Evolutionary conservation across 1,284 basidiomycete species (phyloP), one percentile per base, ranked within the genome.

Genomic region (Rhodotorula sp.): DNA sequence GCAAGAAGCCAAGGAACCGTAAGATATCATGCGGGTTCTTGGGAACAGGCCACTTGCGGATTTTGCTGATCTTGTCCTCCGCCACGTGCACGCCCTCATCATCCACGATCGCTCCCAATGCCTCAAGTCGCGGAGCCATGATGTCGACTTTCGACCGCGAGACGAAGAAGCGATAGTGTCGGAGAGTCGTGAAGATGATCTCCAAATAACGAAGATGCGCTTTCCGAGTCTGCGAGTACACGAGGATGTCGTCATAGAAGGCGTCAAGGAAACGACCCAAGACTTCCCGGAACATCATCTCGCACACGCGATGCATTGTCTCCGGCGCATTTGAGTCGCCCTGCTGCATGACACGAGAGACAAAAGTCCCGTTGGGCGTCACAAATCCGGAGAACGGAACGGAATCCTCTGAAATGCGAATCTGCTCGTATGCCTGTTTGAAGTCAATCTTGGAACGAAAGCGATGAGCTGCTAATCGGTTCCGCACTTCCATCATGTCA

Each of bases 1-100:
- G 78, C 0, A 84, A 78, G 0, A 83, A 72, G 1, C 82, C 83
- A 0, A 84, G 63, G 57, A 84, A 84, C 20, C 77, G 66, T 58
- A 82, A 81, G 0, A 85, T 75, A n/a, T 83, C 80, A n/a, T 82
- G 77, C 49, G 79, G 80, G 17, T 74, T 77, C 0, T 76, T 62
- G 0, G 82, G 83, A 0, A 65, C 68, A n/a, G 68, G 60, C 78
- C 78, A 80, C n/a, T 0, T 73, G 51, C 0, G 64, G 42, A 12
- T 80, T 69, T 0, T 61, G 30, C 0, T 49, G 55, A 77, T 80
- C 75, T 81, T 80, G 58, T 79, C 76, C 0, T 60, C 20, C 37
- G 79, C 76, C 0, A 78, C 77, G 62, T 80, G 77, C 0, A 82
- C 61, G 0, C 81, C 80, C 0, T 69, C 14, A 22, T 79, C 70